Evolutionary conservation across 179 eudicot genomes (phyloP).

Genomic region (Patellifolia procumbens): DNA sequence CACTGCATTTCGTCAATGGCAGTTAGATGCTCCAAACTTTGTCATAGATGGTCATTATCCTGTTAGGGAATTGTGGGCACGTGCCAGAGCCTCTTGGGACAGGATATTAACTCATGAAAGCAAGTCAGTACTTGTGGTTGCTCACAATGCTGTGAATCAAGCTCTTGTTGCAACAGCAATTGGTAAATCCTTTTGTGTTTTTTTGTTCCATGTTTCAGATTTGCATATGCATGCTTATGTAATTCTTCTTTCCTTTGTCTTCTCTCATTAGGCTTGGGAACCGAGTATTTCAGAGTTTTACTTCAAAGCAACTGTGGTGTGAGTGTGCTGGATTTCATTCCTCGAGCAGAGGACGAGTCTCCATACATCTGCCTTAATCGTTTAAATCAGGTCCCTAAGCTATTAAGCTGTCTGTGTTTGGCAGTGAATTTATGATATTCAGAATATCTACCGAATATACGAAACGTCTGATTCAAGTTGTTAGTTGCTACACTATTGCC

Average conservation of each 20-base stretch:
- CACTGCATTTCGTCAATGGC: conserved; percentile 63
- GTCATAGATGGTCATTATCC: conserved; percentile 89
- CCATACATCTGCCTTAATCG: conserved; percentile 81
- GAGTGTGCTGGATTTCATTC: conserved; percentile 88
- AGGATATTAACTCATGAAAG: conserved; percentile 72
- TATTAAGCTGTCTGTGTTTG: not conserved
- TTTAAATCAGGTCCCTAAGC: conserved; percentile 73
- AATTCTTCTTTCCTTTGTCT: conserved; percentile 5
- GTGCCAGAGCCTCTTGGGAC: conserved; percentile 83
- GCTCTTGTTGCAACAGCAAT: conserved; percentile 97
- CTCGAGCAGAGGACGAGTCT: conserved; percentile 57
- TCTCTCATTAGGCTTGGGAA: conserved; percentile 65
- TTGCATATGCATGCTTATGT: conserved; percentile 2
- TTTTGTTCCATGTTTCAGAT: conserved; percentile 10
- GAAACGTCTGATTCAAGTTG: not conserved
- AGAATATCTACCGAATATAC: not conserved
- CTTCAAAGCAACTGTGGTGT: conserved; percentile 99
- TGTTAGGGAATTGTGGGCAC: conserved; percentile 90
- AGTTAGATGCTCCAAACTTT: conserved; percentile 71
- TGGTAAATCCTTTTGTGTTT: conserved; percentile 55
- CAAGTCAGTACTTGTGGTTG: conserved; percentile 90
- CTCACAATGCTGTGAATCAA: conserved; percentile 99
- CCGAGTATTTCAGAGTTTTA: conserved; percentile 86
- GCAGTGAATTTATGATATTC: not conserved
- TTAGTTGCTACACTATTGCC: not conserved